Evolutionary conservation across 73 alveolate species (phyloP).

Genomic region (Paramecium pentaurelia): DNA sequence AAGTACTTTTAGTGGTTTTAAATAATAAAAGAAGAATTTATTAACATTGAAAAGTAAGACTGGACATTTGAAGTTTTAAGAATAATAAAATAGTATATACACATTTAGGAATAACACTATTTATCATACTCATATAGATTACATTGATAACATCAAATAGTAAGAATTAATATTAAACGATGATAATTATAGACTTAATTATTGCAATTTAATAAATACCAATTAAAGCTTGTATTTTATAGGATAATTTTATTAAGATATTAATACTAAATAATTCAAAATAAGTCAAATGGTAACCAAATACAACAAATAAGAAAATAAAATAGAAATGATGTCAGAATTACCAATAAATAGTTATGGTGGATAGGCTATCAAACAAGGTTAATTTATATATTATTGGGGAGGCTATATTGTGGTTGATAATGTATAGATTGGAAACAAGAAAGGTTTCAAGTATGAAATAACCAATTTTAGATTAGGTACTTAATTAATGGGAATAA

Average conservation of each 20-base stretch:
- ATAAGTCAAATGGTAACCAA: not conserved
- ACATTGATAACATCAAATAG: not conserved
- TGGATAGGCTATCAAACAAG: not conserved
- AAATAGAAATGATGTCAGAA: not conserved
- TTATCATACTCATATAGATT: not conserved
- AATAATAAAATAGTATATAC: not conserved
- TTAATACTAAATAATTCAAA: not conserved
- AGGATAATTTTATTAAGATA: not conserved
- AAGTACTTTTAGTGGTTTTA: not conserved
- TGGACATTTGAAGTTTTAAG: not conserved
- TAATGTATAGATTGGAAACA: not conserved
- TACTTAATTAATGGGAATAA: not conserved
- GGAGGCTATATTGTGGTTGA: not conserved
- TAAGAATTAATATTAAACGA: not conserved
- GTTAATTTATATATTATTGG: not conserved
- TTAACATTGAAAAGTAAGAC: not conserved
- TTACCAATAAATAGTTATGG: not conserved
- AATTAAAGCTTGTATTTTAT: not conserved
- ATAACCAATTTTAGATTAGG: not conserved
- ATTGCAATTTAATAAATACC: not conserved
- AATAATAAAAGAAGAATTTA: not conserved
- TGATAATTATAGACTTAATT: not conserved
- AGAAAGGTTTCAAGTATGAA: not conserved
- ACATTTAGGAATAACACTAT: not conserved
- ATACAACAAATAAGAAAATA: not conserved